Base-by-base conservation (phyloP, 768 basidiomycete species). In the Naganishia onofrii region DNA sequence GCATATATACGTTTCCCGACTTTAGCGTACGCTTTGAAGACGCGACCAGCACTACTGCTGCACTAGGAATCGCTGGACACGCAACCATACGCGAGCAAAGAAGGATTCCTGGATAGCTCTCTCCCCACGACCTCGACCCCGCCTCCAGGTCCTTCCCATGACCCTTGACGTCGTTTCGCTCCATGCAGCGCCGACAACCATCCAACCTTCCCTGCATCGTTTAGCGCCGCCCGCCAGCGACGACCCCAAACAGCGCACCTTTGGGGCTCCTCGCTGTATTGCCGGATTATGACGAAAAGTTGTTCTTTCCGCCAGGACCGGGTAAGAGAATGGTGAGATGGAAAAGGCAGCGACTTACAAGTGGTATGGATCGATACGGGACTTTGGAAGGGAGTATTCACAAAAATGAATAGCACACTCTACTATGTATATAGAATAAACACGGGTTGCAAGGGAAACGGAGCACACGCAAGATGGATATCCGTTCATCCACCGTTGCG, bases 241-340 rank as follows among this genome's bases (percentile, higher is more conserved):
- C 48, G 21, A 21, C 48, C 23, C 48, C 48, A n/a, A 26, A 51
- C 48, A 6, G 19, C 60, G 2, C 19, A 23, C 4, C 4, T 12
- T 36, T 63, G 60, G 60, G 60, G 60, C 60, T 63, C 60, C 60
- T 63, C 42, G 60, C 17, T 31, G 15, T 42, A 42, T n/a, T 63
- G 32, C 60, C 60, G 60, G 38, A 42, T 34, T 17, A 63, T 63
- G 60, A 63, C 60, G 38, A 63, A 63, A 63, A 42, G 46, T 2
- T 21, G 34, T 3, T 34, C 15, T 1, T 34, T 15, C 23, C 38
- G 42, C 42, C 10, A 36, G 26, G 38, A 23, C 21, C n/a, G 34
- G 42, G 26, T 8, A n/a, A 63, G 42, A 5, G 38, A 12, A 28
- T 36, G 38, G 21, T 17, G 38, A 28, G 3, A 13, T 34, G 57